Conservation (phyloP, 2,329 filamentous ascomycete species). For the Phoma herbarum region DNA sequence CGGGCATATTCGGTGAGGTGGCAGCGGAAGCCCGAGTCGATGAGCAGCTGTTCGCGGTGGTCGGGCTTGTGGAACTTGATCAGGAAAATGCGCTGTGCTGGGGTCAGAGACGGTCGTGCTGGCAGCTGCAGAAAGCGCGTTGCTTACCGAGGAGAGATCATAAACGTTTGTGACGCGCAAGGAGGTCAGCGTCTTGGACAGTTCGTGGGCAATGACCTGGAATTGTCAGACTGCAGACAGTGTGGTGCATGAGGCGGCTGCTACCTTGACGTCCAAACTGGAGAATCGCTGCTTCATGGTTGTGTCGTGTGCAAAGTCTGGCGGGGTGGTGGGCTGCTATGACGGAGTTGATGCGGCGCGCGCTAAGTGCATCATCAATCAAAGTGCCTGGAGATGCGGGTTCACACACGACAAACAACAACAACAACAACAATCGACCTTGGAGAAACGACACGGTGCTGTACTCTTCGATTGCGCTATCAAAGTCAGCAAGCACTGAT, state of each 20-base stretch:
- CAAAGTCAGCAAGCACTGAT: conserved; percentile 18
- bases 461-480: background rate
- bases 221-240: background rate
- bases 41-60: conserved; percentile 85
- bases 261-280: conserved; percentile 77
- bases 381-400: background rate
- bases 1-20: conserved; percentile 92
- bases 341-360: conserved; percentile 27
- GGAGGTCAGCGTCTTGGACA: conserved; percentile 76
- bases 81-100: conserved; percentile 80
- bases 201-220: conserved; percentile 93
- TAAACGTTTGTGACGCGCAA: conserved; percentile 93
- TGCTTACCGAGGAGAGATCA: conserved; percentile 80
- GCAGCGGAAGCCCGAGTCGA: conserved; percentile 95
- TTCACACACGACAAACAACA: background rate
- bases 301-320: conserved; percentile 46
- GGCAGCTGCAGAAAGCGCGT: background rate
- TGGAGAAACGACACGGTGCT: background rate
- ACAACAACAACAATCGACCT: background rate
- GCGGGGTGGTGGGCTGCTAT: conserved; percentile 42
- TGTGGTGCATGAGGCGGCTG: background rate
- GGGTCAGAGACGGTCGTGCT: conserved; percentile 14
- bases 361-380: background rate
- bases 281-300: conserved; percentile 82
- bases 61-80: conserved; percentile 94